A percentile compares a stretch with the other conserved stretches of the same genome.
phyloP scores from a whole-genome alignment of 2,329 filamentous ascomycete species.

The Fusarium humuli region DNA sequence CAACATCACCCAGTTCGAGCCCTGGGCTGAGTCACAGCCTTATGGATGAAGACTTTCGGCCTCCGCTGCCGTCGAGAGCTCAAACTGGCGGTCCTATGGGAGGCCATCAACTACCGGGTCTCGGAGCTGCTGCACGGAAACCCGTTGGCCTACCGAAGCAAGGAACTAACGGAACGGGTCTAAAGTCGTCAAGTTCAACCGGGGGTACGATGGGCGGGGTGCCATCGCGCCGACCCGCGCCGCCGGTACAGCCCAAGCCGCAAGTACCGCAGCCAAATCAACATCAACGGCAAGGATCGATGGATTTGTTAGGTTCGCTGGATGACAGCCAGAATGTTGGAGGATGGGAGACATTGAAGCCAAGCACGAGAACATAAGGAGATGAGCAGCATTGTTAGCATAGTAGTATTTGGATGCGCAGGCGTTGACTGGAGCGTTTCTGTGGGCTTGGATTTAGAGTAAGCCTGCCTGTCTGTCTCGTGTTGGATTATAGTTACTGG shows the following conservation, averaged over 20 bases:
- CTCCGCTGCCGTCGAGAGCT: constrained; percentile 42
- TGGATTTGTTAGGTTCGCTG: constrained; percentile 61
- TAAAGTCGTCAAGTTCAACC: constrained; percentile 32
- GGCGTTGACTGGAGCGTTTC: constrained; percentile 29
- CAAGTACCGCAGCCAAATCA: constrained; percentile 41
- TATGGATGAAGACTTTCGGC: constrained; percentile 45
- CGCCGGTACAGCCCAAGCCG: constrained; percentile 35
- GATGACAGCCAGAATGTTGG: constrained; percentile 62
- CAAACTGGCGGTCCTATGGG: constrained; percentile 31
- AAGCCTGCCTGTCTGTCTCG: constrained; percentile 11
- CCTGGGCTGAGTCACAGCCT: constrained; percentile 34
- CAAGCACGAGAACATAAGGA: constrained; percentile 49
- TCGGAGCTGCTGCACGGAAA: constrained; percentile 37
- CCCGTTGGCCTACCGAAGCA: constrained; percentile 44
- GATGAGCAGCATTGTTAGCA: background rate
- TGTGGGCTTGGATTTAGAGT: background rate
- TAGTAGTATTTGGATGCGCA: constrained; percentile 12
- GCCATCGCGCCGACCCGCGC: constrained; percentile 36
- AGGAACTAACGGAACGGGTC: constrained; percentile 36
- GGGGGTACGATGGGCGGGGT: constrained; percentile 36
- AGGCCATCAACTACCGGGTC: constrained; percentile 23
- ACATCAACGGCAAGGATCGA: constrained; percentile 47
- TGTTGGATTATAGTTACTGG: constrained; percentile 2
- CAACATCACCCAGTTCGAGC: constrained; percentile 45
- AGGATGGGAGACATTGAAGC: constrained; percentile 68